Percentiles rank a stretch among this genome's conserved stretches.
phyloP scores from a whole-genome alignment of 345 rosid species.

The Ricinus communis region DNA sequence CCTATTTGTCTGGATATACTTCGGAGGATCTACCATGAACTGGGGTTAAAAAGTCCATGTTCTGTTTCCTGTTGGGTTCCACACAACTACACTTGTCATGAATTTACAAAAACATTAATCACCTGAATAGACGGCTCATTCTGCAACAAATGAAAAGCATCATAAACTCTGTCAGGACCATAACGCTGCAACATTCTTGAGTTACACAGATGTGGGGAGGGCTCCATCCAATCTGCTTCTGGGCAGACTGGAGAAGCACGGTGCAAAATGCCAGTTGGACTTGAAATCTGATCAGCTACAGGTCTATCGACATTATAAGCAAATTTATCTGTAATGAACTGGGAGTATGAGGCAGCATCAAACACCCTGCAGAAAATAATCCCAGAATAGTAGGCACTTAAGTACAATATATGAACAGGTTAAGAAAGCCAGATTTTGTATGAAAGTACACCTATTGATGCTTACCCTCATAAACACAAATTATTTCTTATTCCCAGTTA shows the following conservation, averaged over 20 bases:
- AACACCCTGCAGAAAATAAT: constrained; percentile 49
- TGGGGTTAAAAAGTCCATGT: background rate
- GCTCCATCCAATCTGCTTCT: constrained; percentile 76
- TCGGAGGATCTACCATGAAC: background rate
- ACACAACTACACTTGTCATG: background rate
- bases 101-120: constrained; percentile 6
- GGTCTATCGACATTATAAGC: constrained; percentile 36
- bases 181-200: constrained; percentile 47
- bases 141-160: constrained; percentile 76
- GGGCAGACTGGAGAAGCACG: constrained; percentile 47
- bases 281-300: constrained; percentile 31
- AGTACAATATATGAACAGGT: too few relatives aligned
- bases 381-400: too few relatives aligned
- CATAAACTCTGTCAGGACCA: constrained; percentile 54
- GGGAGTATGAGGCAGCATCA: constrained; percentile 40
- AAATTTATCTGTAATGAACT: constrained; percentile 52
- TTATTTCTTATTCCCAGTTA: background rate
- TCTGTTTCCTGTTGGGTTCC: background rate
- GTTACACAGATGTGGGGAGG: constrained; percentile 45
- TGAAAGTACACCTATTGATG: background rate
- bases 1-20: background rate
- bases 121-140: constrained; percentile 88
- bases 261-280: constrained; percentile 29
- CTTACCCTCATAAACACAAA: background rate
- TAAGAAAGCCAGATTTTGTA: background rate